Percentiles rank a stretch among this genome's conserved stretches.
These are phyloP conservation scores for Populus tremula DNA, from an alignment of 345 rosid genomes.

Conservation along the genomic window DNA sequence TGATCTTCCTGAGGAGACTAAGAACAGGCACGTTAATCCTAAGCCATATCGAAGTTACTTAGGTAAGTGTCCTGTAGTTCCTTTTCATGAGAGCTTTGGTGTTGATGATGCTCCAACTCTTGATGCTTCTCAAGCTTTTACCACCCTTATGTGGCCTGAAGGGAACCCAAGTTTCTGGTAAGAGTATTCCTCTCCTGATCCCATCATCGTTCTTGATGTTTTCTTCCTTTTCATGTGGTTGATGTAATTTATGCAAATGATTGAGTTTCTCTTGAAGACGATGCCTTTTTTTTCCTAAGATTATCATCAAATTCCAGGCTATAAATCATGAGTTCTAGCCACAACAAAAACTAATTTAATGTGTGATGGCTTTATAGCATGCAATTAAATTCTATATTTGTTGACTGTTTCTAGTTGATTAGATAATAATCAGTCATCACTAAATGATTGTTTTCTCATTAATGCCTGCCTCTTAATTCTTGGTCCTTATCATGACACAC, in stretches of 20 bases:
- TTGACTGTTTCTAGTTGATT: background rate
- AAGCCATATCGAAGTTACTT: conserved; percentile 42
- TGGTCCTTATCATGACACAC: background rate
- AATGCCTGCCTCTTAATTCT: background rate
- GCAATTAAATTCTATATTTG: background rate
- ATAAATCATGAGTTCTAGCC: background rate
- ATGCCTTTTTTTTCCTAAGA: background rate
- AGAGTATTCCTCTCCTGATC: background rate
- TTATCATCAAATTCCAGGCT: background rate
- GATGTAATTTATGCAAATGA: background rate
- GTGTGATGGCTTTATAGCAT: background rate
- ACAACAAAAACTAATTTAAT: background rate
- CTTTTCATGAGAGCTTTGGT: conserved; percentile 42
- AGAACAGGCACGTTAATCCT: conserved; percentile 27
- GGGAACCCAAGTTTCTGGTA: conserved; percentile 46
- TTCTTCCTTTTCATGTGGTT: background rate
- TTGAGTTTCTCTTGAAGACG: background rate
- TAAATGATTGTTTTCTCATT: background rate
- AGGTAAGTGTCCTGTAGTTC: conserved; percentile 24
- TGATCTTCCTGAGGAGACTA: conserved; percentile 45
- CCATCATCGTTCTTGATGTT: background rate
- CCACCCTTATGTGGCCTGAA: conserved; percentile 47
- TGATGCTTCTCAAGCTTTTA: conserved; percentile 24
- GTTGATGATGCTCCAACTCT: conserved; percentile 27
- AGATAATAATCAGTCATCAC: background rate